Conservation (phyloP, 2,329 filamentous ascomycete species). For the Hypoxylon rubiginosum region DNA sequence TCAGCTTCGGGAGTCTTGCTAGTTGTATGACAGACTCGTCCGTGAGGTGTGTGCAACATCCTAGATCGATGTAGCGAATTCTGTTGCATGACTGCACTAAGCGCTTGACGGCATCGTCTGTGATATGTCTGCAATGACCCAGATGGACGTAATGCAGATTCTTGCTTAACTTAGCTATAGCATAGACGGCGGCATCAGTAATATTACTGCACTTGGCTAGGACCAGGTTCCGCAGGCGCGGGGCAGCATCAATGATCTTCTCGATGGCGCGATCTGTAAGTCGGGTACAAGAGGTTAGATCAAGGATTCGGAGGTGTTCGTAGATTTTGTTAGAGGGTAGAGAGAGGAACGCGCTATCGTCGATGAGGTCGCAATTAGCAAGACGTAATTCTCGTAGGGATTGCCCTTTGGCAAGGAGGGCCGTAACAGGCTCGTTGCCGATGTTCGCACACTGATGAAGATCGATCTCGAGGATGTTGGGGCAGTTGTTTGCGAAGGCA, state of each 20-base stretch:
- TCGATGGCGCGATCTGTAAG: constrained; percentile 89
- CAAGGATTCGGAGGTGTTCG: constrained; percentile 91
- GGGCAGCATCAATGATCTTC: constrained; percentile 87
- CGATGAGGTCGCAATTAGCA: constrained; percentile 85
- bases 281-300: constrained; percentile 88
- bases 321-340: constrained; percentile 78
- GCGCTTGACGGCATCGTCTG: constrained; percentile 86
- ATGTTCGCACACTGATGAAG: constrained; percentile 87
- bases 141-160: constrained; percentile 97
- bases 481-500: constrained; percentile 89
- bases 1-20: constrained; percentile 89
- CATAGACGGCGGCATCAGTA: constrained; percentile 87
- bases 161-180: constrained; percentile 91
- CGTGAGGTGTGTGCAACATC: constrained; percentile 92
- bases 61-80: constrained; percentile 96
- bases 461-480: constrained; percentile 95
- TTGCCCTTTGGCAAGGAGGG: constrained; percentile 81
- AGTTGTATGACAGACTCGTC: constrained; percentile 88
- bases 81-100: constrained; percentile 89
- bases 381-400: constrained; percentile 92
- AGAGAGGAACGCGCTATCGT: constrained; percentile 87
- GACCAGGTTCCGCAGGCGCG: constrained; percentile 90
- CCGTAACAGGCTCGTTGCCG: constrained; percentile 85
- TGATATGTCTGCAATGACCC: constrained; percentile 92
- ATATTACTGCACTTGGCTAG: constrained; percentile 94